Evolutionary conservation across 202 grass and related monocot genomes (phyloP).

Genomic region (Schoenoplectus triqueter): DNA sequence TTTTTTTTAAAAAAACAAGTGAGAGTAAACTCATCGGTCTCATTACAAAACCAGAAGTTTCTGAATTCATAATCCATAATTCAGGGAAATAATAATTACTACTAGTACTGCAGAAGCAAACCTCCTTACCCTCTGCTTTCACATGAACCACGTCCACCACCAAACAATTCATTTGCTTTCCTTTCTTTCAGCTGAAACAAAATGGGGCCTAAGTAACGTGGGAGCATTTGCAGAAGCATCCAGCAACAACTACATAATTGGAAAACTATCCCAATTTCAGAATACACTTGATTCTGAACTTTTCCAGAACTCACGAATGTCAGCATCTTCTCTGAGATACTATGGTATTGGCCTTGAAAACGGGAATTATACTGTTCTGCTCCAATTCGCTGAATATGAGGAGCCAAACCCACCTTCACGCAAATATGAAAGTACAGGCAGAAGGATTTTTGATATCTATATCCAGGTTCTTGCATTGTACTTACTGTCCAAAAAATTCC

Average conservation of each 20-base stretch:
- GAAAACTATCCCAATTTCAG: slow-evolving; percentile 52
- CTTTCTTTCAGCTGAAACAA: slow-evolving; percentile 30
- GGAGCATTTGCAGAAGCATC: slow-evolving; percentile 52
- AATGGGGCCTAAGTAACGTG: slow-evolving; percentile 72
- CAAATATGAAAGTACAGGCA: slow-evolving; percentile 61
- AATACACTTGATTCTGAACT: slow-evolving; percentile 67
- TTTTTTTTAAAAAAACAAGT: too few species aligned
- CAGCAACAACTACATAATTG: slow-evolving; percentile 50
- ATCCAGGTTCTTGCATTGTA: slow-evolving; percentile 53
- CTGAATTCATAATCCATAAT: slow-evolving; percentile 10
- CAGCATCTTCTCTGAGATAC: slow-evolving; percentile 78
- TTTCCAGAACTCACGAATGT: slow-evolving; percentile 72
- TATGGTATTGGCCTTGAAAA: slow-evolving; percentile 82
- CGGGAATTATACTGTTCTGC: slow-evolving; percentile 78
- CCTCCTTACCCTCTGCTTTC: background rate
- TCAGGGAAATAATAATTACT: background rate
- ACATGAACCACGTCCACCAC: background rate
- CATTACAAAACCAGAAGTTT: too few species aligned
- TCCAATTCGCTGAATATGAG: slow-evolving; percentile 74
- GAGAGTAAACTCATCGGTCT: too few species aligned
- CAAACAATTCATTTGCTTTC: background rate
- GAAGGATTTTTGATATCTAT: slow-evolving; percentile 93
- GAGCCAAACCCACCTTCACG: slow-evolving; percentile 44
- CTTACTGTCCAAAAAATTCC: slow-evolving; percentile 1
- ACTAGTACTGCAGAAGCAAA: background rate